Evolutionary conservation across 441 rosid genomes (phyloP).

Genomic region (Kokia cookei): DNA sequence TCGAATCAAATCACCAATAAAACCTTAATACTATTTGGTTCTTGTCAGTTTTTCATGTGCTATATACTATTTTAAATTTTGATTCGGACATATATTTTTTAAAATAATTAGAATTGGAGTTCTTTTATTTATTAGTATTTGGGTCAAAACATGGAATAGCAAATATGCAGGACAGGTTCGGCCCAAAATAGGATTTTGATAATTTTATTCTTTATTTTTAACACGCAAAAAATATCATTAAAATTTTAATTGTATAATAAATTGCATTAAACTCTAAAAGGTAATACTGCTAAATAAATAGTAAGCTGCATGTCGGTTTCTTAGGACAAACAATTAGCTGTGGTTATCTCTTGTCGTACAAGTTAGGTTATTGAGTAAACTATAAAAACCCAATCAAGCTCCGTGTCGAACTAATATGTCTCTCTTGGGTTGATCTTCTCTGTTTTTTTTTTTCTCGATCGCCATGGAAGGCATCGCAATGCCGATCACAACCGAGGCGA

Average conservation of each 20-base stretch:
- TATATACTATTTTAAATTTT: no score
- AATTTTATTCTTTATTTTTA: no score
- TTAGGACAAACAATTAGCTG: not conserved
- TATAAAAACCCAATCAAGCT: not conserved
- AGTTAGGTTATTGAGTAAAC: not conserved
- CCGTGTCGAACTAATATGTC: not conserved
- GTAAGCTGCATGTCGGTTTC: not conserved
- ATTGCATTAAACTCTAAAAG: no score
- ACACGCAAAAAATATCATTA: no score
- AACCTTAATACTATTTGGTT: no score
- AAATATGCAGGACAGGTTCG: not conserved
- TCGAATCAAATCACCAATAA: no score
- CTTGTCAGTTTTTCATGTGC: no score
- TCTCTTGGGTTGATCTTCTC: not conserved
- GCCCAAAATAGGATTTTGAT: not conserved
- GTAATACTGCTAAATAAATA: not conserved
- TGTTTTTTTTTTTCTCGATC: not conserved
- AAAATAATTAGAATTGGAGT: no score
- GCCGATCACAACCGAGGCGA: not conserved
- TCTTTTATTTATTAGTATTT: no score
- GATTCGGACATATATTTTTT: no score
- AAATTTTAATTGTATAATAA: no score
- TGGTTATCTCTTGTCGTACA: not conserved
- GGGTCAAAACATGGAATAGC: not conserved
- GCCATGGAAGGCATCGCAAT: not conserved